Evolutionary conservation across 2,329 filamentous ascomycete species (phyloP), one percentile per base, ranked within the genome.

Genomic region (Fusarium sp.): DNA sequence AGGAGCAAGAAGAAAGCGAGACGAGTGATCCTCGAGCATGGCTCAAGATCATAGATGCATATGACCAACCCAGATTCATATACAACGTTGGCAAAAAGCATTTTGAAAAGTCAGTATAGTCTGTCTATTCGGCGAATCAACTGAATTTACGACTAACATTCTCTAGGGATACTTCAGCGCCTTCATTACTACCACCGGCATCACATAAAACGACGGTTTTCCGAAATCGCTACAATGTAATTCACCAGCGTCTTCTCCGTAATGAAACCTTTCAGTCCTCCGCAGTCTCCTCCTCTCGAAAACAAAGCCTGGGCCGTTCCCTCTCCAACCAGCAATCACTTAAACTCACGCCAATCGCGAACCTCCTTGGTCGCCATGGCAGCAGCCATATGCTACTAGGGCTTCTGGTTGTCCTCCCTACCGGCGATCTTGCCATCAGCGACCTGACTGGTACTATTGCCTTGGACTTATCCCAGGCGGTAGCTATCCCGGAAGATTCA

Each of bases 241-340:
- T 98, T 56, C 93, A 98, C 80, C 95, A 98, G 81, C 91, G 96
- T 24, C 89, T 98, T 24, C 88, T 98, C 44, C 92, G 96, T 54
- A 98, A 98, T 79, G 95, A 98, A 81, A 91, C 93, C 26, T 99
- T 99, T 77, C 95, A 98, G 80, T 91, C 91, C 26, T 94, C 95
- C 3, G 87, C 92, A 26, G 91, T 97, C 61, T 89, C 92, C 13
- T 87, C 88, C 5, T 87, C 88, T 20, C 87, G 87, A 53, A 81
- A 84, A 56, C 82, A 83, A n/a, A 85, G 87, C 4, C 82, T 91
- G 5, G 87, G 86, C 70, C 86, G 88, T 44, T 90, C 90, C 13
- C 86, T 88, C 8, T 91, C 91, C 65, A 88, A 83, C 20, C 89
- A 91, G 77, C 91, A 92, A 81, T 90, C 89, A 36, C 94, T 97